phyloP scores from a whole-genome alignment of 75 land plant genomes.

The Selaginella tamariscina region DNA sequence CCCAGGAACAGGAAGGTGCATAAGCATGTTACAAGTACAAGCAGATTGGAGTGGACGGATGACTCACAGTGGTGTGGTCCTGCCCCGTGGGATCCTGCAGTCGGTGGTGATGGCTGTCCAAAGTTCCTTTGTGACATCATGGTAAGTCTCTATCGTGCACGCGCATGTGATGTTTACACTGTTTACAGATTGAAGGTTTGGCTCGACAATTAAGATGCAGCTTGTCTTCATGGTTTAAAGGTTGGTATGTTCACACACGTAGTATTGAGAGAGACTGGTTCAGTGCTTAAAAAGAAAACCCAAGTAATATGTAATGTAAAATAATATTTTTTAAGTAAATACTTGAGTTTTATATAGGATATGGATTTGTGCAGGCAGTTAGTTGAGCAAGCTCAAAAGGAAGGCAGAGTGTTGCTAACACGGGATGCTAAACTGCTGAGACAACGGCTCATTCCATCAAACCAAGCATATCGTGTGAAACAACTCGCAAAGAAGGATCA shows the following conservation, averaged over 20 bases:
- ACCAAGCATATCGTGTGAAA: slow-evolving; percentile 6
- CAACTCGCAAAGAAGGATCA: background rate
- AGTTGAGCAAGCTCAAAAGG: slow-evolving; percentile 13
- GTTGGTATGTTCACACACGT: slow-evolving; percentile 20
- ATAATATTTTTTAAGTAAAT: too few species aligned
- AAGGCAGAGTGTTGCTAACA: background rate
- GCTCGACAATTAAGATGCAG: slow-evolving; percentile 87
- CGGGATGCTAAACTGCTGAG: background rate
- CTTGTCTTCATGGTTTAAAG: slow-evolving; percentile 58
- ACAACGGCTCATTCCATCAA: slow-evolving; percentile 6
- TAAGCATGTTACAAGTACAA: too few species aligned
- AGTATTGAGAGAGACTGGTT: background rate
- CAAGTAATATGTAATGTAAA: too few species aligned
- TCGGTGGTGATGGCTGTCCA: slow-evolving; percentile 82
- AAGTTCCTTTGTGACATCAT: slow-evolving; percentile 95
- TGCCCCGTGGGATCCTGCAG: slow-evolving; percentile 75
- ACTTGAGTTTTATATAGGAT: too few species aligned
- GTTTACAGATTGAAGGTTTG: slow-evolving; percentile 80
- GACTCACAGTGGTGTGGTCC: slow-evolving; percentile 50
- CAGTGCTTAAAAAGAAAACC: too few species aligned
- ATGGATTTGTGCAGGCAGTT: background rate
- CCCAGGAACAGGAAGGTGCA: background rate
- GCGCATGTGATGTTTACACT: background rate
- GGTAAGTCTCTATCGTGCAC: slow-evolving; percentile 33
- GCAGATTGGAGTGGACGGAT: background rate